Conservation (phyloP, 164 flowering plant species). For the Annona squamosa region DNA sequence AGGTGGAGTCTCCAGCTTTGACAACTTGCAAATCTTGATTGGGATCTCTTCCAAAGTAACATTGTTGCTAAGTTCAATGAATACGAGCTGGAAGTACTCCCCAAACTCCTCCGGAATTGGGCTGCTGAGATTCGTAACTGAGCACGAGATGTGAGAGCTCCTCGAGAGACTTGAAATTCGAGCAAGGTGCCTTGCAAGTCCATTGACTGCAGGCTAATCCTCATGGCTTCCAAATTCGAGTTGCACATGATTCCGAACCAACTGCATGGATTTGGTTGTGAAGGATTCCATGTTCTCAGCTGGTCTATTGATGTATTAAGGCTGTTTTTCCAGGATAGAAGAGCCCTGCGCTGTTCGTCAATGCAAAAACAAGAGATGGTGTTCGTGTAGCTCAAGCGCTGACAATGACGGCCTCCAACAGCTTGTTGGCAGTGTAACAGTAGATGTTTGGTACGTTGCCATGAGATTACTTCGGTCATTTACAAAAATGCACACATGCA, state of each 20-base stretch:
- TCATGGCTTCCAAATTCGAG: conserved; percentile 32
- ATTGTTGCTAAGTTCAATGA: conserved; percentile 65
- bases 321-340: conserved; percentile 64
- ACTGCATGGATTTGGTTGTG: conserved; percentile 50
- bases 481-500: no score
- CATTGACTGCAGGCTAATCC: conserved; percentile 44
- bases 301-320: conserved; percentile 43
- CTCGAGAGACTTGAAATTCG: conserved; percentile 53
- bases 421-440: no score
- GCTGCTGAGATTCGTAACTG: conserved; percentile 66
- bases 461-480: no score
- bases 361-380: conserved; percentile 36
- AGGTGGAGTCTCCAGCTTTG: conserved; percentile 50
- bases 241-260: conserved; percentile 80
- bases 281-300: conserved; percentile 54
- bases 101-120: conserved; percentile 66
- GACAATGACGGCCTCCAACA: no score
- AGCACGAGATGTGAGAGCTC: conserved; percentile 46
- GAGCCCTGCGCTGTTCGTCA: conserved; percentile 73
- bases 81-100: conserved; percentile 36
- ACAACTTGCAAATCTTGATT: conserved; percentile 50
- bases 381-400: no score
- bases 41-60: conserved; percentile 68
- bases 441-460: no score
- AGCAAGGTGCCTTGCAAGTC: conserved; percentile 67